Evolutionary conservation across 371 early-diverging fungal genomes (phyloP).

Genomic region (Mortierella sp.): DNA sequence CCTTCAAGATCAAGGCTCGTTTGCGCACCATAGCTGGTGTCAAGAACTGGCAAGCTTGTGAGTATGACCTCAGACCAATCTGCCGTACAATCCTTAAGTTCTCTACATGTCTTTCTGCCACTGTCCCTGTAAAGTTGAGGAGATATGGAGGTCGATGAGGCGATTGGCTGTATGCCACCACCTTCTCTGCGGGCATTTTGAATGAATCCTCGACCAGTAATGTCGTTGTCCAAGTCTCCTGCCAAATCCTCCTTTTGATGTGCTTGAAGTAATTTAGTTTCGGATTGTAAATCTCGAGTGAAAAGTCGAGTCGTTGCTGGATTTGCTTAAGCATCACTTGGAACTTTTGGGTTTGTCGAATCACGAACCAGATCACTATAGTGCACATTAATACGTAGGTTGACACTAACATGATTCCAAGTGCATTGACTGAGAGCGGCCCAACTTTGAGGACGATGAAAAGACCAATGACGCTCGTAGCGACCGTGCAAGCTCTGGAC

Average conservation of each 20-base stretch:
- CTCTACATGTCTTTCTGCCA: slow-evolving; percentile 73
- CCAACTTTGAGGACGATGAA: slow-evolving; percentile 55
- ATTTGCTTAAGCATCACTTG: slow-evolving; percentile 56
- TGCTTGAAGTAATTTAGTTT: slow-evolving; percentile 57
- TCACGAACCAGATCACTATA: slow-evolving; percentile 52
- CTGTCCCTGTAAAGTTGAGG: slow-evolving; percentile 68
- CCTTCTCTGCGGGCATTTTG: slow-evolving; percentile 62
- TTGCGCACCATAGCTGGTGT: slow-evolving; percentile 45
- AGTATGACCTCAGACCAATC: slow-evolving; percentile 64
- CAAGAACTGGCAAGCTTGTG: slow-evolving; percentile 55
- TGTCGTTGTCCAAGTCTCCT: slow-evolving; percentile 74
- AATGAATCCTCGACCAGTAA: slow-evolving; percentile 66
- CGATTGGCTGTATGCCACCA: slow-evolving; percentile 60
- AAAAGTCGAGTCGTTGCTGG: slow-evolving; percentile 55
- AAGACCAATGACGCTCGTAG: slow-evolving; percentile 56
- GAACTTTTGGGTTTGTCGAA: slow-evolving; percentile 57
- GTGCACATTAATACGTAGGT: slow-evolving; percentile 48
- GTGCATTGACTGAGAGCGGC: slow-evolving; percentile 21
- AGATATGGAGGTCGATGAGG: slow-evolving; percentile 69
- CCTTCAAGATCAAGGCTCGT: slow-evolving; percentile 51
- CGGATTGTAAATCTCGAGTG: slow-evolving; percentile 55
- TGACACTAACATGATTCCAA: slow-evolving; percentile 42
- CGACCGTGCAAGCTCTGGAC: slow-evolving; percentile 58
- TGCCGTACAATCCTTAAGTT: slow-evolving; percentile 67
- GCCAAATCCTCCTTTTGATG: slow-evolving; percentile 64